Evolutionary conservation across 1,139 yeast species (phyloP).

Genomic region (Geotrichum candidum): DNA sequence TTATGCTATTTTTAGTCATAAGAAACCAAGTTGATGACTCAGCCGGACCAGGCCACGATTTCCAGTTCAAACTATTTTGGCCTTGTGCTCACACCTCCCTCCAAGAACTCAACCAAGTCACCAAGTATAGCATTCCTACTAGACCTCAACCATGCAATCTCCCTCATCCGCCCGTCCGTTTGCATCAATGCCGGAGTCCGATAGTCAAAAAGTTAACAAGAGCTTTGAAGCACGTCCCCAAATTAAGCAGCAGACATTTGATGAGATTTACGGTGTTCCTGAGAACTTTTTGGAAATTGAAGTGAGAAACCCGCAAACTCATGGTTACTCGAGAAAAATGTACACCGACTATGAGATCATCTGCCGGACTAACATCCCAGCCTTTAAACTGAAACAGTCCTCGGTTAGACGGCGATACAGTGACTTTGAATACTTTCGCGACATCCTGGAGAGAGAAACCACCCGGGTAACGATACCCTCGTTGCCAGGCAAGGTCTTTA

Average conservation of each 20-base stretch:
- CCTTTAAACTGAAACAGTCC: slow-evolving; percentile 62
- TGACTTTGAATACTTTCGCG: slow-evolving; percentile 79
- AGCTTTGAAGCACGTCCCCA: slow-evolving; percentile 38
- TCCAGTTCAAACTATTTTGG: neutral
- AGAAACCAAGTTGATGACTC: neutral
- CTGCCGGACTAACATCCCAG: slow-evolving; percentile 73
- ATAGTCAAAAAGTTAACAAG: slow-evolving; percentile 19
- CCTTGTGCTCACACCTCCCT: neutral
- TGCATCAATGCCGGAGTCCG: slow-evolving; percentile 18
- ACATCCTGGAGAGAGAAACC: slow-evolving; percentile 67
- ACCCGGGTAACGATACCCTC: slow-evolving; percentile 77
- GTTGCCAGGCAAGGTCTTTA: slow-evolving; percentile 76
- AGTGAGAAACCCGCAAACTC: slow-evolving; percentile 73
- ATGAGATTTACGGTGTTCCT: slow-evolving; percentile 87
- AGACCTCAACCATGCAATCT: slow-evolving; percentile 5
- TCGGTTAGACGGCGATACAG: slow-evolving; percentile 80
- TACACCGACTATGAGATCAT: slow-evolving; percentile 89
- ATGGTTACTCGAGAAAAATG: slow-evolving; percentile 56
- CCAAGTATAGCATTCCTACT: neutral
- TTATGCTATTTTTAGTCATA: neutral
- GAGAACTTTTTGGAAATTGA: slow-evolving; percentile 92
- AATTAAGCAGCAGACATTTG: slow-evolving; percentile 60
- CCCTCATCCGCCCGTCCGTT: slow-evolving; percentile 18
- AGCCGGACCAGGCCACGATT: neutral
- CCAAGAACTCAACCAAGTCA: neutral